Conservation (phyloP, 345 rosid species). For the Iberis pinnata region DNA sequence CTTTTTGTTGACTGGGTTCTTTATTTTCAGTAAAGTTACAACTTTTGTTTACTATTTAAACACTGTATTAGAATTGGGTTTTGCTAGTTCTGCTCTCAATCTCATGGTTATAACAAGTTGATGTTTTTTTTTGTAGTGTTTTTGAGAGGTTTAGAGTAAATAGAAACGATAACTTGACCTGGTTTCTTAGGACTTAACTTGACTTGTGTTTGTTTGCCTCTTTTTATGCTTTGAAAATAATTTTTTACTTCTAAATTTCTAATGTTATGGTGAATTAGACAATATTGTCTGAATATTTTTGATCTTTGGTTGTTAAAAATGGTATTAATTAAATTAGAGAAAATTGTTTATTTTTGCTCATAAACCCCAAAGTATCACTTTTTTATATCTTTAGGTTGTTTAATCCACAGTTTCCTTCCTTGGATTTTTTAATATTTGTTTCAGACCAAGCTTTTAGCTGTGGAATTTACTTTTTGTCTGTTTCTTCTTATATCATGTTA, state of each 20-base stretch:
- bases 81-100: neutral
- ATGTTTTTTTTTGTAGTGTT: neutral
- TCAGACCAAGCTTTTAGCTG: slow-evolving; percentile 16
- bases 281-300: neutral
- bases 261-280: neutral
- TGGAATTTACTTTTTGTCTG: slow-evolving; percentile 27
- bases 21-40: neutral
- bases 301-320: no score
- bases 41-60: neutral
- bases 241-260: neutral
- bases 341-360: neutral
- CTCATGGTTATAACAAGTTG: slow-evolving; percentile 3
- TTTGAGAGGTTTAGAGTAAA: slow-evolving; percentile 6
- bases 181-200: neutral
- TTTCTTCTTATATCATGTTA: slow-evolving; percentile 1
- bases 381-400: neutral
- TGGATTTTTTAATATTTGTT: neutral
- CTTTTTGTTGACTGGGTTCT: slow-evolving; percentile 9
- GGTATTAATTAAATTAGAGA: no score
- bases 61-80: slow-evolving; percentile 5
- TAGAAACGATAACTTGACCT: neutral
- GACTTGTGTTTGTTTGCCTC: neutral
- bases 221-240: neutral
- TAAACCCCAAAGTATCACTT: slow-evolving; percentile 11
- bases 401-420: neutral